Evolutionary conservation across 2,329 filamentous ascomycete species (phyloP).

Genomic region (Chalara sp.): DNA sequence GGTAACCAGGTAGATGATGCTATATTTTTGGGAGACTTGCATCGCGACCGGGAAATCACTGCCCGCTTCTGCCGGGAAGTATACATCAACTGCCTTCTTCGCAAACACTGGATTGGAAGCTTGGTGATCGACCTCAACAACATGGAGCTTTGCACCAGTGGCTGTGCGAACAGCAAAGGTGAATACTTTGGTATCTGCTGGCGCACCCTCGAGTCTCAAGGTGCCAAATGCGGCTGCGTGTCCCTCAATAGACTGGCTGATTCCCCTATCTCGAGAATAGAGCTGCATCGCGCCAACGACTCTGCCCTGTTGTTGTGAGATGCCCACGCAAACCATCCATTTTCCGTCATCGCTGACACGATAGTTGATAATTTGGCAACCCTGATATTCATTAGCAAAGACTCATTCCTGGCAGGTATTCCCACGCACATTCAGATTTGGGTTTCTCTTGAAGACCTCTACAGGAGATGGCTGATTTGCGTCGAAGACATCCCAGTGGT

Average conservation of each 20-base stretch:
- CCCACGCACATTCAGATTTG: constrained; percentile 72
- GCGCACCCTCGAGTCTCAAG: constrained; percentile 78
- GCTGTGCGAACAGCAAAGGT: constrained; percentile 90
- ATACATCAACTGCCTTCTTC: constrained; percentile 97
- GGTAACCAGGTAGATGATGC: constrained; percentile 92
- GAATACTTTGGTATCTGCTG: constrained; percentile 90
- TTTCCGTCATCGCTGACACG: constrained; percentile 91
- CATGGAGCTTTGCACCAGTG: constrained; percentile 88
- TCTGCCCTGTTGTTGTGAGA: constrained; percentile 85
- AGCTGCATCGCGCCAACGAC: constrained; percentile 96
- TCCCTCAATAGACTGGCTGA: constrained; percentile 96
- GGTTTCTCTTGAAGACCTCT: constrained; percentile 92
- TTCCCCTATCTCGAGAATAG: constrained; percentile 90
- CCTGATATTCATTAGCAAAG: constrained; percentile 39
- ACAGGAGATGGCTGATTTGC: constrained; percentile 69
- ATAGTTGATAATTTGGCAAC: constrained; percentile 99
- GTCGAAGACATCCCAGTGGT: constrained; percentile 97
- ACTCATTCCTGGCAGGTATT: too few relatives aligned
- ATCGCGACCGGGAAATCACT: constrained; percentile 98
- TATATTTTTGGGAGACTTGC: constrained; percentile 95
- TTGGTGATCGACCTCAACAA: constrained; percentile 94
- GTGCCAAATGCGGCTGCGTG: constrained; percentile 94
- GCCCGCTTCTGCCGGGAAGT: constrained; percentile 90
- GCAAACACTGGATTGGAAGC: constrained; percentile 81
- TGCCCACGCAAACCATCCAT: constrained; percentile 97